Evolutionary conservation across 2,329 filamentous ascomycete genomes (phyloP).

Genomic region (Sporothrix euskadiensis): DNA sequence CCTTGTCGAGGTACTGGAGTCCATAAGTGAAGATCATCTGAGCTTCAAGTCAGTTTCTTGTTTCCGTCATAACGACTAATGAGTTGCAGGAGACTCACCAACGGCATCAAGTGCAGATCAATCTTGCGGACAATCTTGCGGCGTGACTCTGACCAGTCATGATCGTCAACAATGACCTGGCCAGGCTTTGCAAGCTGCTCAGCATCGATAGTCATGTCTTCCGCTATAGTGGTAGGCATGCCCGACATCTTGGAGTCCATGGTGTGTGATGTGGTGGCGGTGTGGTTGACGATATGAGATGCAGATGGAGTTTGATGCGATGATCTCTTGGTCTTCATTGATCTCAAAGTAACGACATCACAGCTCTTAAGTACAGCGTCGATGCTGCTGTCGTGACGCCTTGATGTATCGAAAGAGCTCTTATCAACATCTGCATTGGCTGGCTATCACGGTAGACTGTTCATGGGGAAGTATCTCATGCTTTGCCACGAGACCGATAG

Average conservation of each 20-base stretch:
- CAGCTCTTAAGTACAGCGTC: not conserved
- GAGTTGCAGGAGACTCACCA: not conserved
- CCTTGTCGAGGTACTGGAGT: constrained; percentile 20
- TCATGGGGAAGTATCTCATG: not conserved
- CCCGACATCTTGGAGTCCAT: not conserved
- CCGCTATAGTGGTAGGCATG: not conserved
- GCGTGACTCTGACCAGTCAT: constrained; percentile 15
- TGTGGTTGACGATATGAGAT: not conserved
- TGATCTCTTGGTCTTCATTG: not conserved
- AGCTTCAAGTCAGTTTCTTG: too few relatives aligned
- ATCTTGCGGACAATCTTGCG: constrained; percentile 21
- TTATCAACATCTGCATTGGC: not conserved
- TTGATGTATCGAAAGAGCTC: not conserved
- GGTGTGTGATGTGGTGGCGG: not conserved
- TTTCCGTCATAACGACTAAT: too few relatives aligned
- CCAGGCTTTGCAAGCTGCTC: constrained; percentile 1
- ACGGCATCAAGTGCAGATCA: constrained; percentile 14
- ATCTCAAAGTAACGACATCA: not conserved
- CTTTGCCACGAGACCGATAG: not conserved
- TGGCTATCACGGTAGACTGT: not conserved
- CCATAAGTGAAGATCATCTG: constrained; percentile 20
- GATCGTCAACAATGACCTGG: constrained; percentile 6
- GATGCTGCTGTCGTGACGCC: not conserved
- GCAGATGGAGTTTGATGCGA: not conserved
- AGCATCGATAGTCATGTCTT: not conserved